These are phyloP conservation scores for Setomelanomma holmii DNA, from an alignment of 2,329 filamentous ascomycete species.

Conservation along the genomic window DNA sequence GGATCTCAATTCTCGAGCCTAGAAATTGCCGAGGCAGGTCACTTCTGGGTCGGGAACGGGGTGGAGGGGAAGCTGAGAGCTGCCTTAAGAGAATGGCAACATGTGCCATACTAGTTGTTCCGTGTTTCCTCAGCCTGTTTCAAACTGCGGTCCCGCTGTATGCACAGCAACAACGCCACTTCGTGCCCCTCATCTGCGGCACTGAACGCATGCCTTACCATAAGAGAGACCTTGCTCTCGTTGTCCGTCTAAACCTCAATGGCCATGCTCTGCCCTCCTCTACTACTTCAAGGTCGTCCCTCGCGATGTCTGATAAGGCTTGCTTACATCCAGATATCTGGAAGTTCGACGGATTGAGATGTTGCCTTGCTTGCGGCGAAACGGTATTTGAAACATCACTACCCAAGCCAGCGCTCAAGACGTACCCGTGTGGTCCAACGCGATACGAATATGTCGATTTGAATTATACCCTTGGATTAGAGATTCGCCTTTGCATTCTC, in stretches of 20 bases:
- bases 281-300: too few relatives aligned
- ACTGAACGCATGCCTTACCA: too few relatives aligned
- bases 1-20: conserved; percentile 47
- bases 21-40: conserved; percentile 58
- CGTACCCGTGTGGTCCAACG: not conserved
- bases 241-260: too few relatives aligned
- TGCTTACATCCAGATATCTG: conserved; percentile 20
- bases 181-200: too few relatives aligned
- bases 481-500: conserved; percentile 8
- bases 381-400: conserved; percentile 7
- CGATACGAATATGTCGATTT: conserved; percentile 12
- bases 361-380: conserved; percentile 21
- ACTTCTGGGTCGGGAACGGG: conserved; percentile 58
- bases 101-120: too few relatives aligned
- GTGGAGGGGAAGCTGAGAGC: conserved; percentile 49
- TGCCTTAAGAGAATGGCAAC: conserved; percentile 51
- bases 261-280: too few relatives aligned
- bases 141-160: too few relatives aligned
- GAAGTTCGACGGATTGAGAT: conserved; percentile 17
- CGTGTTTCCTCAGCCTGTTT: too few relatives aligned
- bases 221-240: too few relatives aligned
- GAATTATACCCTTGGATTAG: conserved; percentile 9
- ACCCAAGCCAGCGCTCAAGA: not conserved
- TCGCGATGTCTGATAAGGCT: not conserved
- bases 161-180: too few relatives aligned